A percentile compares a stretch with the other conserved stretches of the same genome.
Conservation (phyloP, 2,329 filamentous ascomycete species). For the Didymosphaeria variabile region DNA sequence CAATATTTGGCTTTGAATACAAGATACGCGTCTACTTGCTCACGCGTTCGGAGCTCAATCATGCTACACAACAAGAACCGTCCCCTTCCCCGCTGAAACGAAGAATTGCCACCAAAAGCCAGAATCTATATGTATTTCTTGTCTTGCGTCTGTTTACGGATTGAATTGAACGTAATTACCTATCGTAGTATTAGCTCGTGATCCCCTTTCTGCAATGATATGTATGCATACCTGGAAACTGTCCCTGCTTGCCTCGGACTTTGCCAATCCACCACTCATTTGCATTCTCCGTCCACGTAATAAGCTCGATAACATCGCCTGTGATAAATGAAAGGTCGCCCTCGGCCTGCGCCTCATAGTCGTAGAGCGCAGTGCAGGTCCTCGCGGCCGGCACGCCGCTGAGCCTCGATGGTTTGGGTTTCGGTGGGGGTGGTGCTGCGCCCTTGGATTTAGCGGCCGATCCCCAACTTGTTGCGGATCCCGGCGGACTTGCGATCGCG, state of each 20-base stretch:
- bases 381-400: conserved; percentile 72
- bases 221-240: conserved; percentile 85
- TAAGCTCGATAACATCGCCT: conserved; percentile 89
- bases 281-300: conserved; percentile 82
- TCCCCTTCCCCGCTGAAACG: neutral
- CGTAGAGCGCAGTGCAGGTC: conserved; percentile 89
- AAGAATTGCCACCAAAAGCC: neutral
- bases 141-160: neutral
- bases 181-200: neutral
- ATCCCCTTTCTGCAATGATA: neutral
- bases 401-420: conserved; percentile 75
- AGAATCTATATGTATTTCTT: conserved; percentile 3
- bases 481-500: conserved; percentile 35
- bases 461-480: conserved; percentile 52
- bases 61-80: neutral
- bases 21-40: neutral
- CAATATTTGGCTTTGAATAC: neutral
- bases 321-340: conserved; percentile 90
- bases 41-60: neutral
- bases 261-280: conserved; percentile 98
- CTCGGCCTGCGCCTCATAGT: conserved; percentile 94
- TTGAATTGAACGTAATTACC: conserved; percentile 8
- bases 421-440: conserved; percentile 60
- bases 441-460: conserved; percentile 58
- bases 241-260: conserved; percentile 80